phyloP scores from a whole-genome alignment of 768 basidiomycete species.

The Fomitopsis serialis region DNA sequence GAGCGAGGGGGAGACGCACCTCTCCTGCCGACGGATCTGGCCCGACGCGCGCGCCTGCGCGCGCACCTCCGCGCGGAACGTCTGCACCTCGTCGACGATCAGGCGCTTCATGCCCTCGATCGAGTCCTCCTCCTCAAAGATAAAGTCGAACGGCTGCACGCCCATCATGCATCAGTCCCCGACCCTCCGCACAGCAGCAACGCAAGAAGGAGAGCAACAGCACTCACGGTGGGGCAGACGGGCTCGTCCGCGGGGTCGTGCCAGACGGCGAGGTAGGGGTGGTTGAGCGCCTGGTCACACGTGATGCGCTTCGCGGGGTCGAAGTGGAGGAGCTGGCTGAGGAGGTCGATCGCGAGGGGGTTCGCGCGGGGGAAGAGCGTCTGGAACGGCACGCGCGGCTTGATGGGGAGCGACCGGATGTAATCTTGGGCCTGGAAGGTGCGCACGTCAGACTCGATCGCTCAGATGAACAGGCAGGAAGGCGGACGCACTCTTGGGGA shows the following conservation, averaged over 20 bases:
- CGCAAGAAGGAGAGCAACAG: background rate
- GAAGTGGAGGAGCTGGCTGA: constrained; percentile 88
- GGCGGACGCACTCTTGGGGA: constrained; percentile 71
- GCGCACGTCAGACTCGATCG: background rate
- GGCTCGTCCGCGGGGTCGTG: constrained; percentile 97
- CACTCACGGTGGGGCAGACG: constrained; percentile 64
- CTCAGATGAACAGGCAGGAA: background rate
- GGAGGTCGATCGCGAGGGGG: constrained; percentile 88
- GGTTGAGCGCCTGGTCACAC: constrained; percentile 91
- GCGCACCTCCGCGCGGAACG: constrained; percentile 87
- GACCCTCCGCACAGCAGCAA: background rate
- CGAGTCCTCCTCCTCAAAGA: constrained; percentile 93
- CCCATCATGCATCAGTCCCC: background rate
- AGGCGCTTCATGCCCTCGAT: constrained; percentile 97
- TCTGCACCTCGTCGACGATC: constrained; percentile 88
- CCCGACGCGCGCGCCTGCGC: constrained; percentile 70
- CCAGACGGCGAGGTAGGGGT: constrained; percentile 96
- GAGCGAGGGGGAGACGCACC: constrained; percentile 33
- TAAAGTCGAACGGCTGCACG: constrained; percentile 84
- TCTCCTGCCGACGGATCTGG: constrained; percentile 74
- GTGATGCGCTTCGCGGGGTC: constrained; percentile 96
- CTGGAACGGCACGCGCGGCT: constrained; percentile 88
- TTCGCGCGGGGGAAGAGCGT: constrained; percentile 93
- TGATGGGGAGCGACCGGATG: constrained; percentile 96
- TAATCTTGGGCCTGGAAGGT: constrained; percentile 84